Conservation (phyloP, 176 grass and related monocot species). For the Triticum aestivum region IWGSC_CS_RefSeq_v2.1 NC_057804.1:653565007-653565506, state of each 20-base stretch:
- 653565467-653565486: background rate
- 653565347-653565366: background rate
- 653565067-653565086: no score
- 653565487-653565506: background rate
- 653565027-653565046: no score
- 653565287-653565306: background rate
- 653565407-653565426: background rate
- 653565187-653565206: background rate
- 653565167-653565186: background rate
- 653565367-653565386: background rate
- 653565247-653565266: background rate
- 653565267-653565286: background rate
- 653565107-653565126: no score
- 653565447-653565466: background rate
- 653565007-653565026: no score
- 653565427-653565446: background rate
- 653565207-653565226: background rate
- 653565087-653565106: no score
- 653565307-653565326: no score
- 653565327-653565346: background rate
- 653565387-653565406: background rate
- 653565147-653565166: background rate
- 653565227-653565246: background rate
- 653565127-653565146: no score
- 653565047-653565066: no score